Conservation (phyloP, 495 filamentous ascomycete species). For the Thozetella sp. region DNA sequence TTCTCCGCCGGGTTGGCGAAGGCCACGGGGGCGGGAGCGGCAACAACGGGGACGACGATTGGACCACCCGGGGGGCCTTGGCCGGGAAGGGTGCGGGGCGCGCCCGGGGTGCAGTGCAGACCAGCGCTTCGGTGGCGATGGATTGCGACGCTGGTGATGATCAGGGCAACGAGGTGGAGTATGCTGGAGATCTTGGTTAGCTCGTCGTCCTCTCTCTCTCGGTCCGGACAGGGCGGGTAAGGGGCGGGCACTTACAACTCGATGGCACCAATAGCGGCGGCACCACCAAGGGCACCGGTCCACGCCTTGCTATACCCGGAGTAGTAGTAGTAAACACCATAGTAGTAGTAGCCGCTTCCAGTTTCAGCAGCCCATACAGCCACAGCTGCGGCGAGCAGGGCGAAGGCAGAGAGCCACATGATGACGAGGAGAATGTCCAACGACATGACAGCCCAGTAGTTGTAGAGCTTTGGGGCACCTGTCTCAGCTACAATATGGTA, state of each 20-base stretch:
- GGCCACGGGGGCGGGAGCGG: neutral
- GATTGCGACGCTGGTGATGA: slow-evolving; percentile 36
- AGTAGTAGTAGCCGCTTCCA: slow-evolving; percentile 5
- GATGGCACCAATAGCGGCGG: slow-evolving; percentile 31
- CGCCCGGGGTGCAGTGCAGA: slow-evolving; percentile 32
- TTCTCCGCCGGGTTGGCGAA: neutral
- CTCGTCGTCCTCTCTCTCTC: neutral
- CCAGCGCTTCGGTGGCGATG: slow-evolving; percentile 47
- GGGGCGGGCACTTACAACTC: slow-evolving; percentile 35
- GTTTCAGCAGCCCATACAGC: slow-evolving; percentile 13
- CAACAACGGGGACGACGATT: neutral
- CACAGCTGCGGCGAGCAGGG: slow-evolving; percentile 35
- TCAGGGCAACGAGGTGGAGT: slow-evolving; percentile 36
- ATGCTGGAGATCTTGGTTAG: slow-evolving; percentile 25
- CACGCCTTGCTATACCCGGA: slow-evolving; percentile 18
- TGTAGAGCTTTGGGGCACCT: slow-evolving; percentile 32
- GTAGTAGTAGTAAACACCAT: slow-evolving; percentile 20
- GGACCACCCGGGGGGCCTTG: slow-evolving; percentile 3
- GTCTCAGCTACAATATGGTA: slow-evolving; percentile 39
- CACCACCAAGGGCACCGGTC: slow-evolving; percentile 23
- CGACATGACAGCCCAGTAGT: slow-evolving; percentile 51
- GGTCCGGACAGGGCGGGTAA: neutral
- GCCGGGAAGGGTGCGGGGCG: neutral
- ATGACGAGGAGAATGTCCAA: slow-evolving; percentile 44
- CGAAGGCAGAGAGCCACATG: slow-evolving; percentile 48